A percentile compares a stretch with the other conserved stretches of the same genome.
Conservation (phyloP, 2,329 filamentous ascomycete genomes). For the Alternaria longipes region DNA sequence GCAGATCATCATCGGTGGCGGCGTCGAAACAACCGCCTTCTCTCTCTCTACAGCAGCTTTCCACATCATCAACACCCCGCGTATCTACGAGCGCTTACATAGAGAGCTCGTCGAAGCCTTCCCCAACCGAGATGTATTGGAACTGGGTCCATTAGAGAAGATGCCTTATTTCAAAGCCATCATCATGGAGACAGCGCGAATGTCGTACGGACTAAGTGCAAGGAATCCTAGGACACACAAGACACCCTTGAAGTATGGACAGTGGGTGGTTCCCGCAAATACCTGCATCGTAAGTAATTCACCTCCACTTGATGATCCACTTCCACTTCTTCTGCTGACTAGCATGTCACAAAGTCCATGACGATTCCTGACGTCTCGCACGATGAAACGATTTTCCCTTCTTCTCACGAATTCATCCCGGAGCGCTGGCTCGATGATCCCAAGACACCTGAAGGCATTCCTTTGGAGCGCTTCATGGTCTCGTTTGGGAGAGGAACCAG, state of each 20-base stretch:
- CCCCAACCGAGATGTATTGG: constrained; percentile 34
- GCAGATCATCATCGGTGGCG: constrained; percentile 51
- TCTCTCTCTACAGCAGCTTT: constrained; percentile 41
- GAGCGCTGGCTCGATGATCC: constrained; percentile 53
- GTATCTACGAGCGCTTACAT: constrained; percentile 44
- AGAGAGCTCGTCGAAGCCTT: constrained; percentile 42
- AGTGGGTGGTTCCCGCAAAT: constrained; percentile 45
- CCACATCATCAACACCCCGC: constrained; percentile 45
- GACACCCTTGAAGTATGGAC: constrained; percentile 31
- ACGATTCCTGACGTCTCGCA: constrained; percentile 49
- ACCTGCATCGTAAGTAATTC: constrained; percentile 42
- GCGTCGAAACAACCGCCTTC: constrained; percentile 52
- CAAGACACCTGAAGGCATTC: constrained; percentile 40
- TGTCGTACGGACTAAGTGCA: constrained; percentile 53
- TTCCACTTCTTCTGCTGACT: background rate
- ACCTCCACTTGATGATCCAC: background rate
- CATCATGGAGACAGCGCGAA: constrained; percentile 44
- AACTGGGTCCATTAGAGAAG: constrained; percentile 30
- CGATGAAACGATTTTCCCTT: constrained; percentile 51
- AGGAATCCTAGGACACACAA: constrained; percentile 48
- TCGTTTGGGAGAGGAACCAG: constrained; percentile 55
- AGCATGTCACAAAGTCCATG: constrained; percentile 32
- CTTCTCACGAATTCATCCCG: constrained; percentile 48
- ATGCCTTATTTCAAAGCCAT: constrained; percentile 21
- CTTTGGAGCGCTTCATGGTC: constrained; percentile 53